Percentiles rank a stretch among this genome's conserved stretches.
Conservation (phyloP, 306 rosid species). For the Pterocarpus santalinus region DNA sequence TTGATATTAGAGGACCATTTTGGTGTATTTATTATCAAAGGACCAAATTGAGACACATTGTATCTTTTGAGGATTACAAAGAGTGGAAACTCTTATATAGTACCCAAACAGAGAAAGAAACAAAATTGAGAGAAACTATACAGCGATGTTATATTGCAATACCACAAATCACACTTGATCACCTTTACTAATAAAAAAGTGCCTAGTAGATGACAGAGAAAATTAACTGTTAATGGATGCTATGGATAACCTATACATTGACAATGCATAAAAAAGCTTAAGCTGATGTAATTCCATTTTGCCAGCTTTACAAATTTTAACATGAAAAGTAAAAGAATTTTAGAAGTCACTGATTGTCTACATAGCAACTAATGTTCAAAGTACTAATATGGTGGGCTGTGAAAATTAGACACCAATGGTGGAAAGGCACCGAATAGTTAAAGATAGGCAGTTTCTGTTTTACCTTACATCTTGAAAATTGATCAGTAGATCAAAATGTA, state of each 20-base stretch:
- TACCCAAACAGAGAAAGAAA: not conserved
- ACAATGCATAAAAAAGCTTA: not conserved
- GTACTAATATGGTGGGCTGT: no score
- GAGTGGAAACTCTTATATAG: not conserved
- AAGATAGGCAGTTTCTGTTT: not conserved
- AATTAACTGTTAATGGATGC: not conserved
- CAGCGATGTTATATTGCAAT: not conserved
- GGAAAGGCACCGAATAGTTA: no score
- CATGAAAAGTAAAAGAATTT: not conserved
- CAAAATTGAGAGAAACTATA: not conserved
- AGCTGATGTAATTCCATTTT: not conserved
- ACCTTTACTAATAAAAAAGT: constrained; percentile 4
- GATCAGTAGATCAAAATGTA: not conserved
- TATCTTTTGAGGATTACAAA: not conserved
- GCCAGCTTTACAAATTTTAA: not conserved
- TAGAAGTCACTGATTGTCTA: no score
- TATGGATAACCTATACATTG: not conserved
- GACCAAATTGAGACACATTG: not conserved
- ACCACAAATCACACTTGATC: not conserved
- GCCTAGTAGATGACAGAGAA: not conserved
- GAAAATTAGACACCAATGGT: no score
- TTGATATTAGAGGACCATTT: not conserved
- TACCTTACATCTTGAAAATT: not conserved
- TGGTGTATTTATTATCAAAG: not conserved
- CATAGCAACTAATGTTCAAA: no score